Conservation (phyloP, 73 alveolate genomes). For the Strombidium stylifer region DNA sequence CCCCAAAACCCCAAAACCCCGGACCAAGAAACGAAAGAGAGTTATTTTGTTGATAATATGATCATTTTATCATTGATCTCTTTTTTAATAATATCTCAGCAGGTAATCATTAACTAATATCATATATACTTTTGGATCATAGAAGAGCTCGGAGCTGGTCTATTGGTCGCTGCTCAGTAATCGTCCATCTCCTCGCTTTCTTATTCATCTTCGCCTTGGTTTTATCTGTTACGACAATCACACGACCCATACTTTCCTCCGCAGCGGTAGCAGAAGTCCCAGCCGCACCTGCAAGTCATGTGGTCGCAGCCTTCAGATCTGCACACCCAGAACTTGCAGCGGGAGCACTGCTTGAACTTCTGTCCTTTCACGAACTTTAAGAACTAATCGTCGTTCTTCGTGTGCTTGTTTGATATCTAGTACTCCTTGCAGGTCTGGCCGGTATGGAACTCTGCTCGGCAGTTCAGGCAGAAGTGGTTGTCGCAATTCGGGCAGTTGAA, state of each 20-base stretch:
- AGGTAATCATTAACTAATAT: too few species aligned
- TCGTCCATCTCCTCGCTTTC: too few species aligned
- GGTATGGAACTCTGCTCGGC: conserved; percentile 64
- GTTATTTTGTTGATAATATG: too few species aligned
- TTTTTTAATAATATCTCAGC: too few species aligned
- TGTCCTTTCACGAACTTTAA: conserved; percentile 49
- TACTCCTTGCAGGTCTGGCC: conserved; percentile 65
- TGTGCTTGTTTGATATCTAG: conserved; percentile 46
- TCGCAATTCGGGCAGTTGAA: conserved; percentile 54
- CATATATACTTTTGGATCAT: too few species aligned
- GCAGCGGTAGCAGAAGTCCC: conserved; percentile 75
- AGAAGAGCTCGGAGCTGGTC: too few species aligned
- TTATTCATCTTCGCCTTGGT: not conserved
- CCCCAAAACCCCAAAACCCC: too few species aligned
- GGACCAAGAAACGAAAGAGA: too few species aligned
- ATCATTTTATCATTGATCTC: too few species aligned
- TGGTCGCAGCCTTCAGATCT: conserved; percentile 86
- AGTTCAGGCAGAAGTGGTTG: conserved; percentile 57
- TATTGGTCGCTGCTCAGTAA: too few species aligned
- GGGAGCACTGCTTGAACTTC: conserved; percentile 74
- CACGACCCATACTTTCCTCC: conserved; percentile 45
- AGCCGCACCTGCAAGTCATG: conserved; percentile 83
- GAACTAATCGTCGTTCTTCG: conserved; percentile 50
- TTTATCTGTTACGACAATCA: not conserved
- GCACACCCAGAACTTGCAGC: conserved; percentile 82